Conservation (phyloP, 1,139 yeast genomes). For the Debaryomycetaceae sp. region DNA sequence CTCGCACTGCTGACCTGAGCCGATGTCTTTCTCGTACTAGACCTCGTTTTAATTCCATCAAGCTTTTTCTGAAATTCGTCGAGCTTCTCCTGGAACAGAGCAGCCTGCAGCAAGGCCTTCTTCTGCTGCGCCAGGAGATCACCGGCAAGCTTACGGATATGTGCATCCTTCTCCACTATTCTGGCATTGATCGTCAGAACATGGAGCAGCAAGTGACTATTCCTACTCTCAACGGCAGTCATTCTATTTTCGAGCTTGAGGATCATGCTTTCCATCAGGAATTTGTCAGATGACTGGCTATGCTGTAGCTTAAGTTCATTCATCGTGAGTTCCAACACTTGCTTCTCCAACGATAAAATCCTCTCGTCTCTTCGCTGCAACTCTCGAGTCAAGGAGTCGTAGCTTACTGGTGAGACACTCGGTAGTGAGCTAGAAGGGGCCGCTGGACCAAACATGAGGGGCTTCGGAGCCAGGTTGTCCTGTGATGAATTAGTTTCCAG, state of each 20-base stretch:
- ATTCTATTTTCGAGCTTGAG: slow-evolving; percentile 27
- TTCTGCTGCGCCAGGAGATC: slow-evolving; percentile 42
- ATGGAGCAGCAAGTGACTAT: slow-evolving; percentile 29
- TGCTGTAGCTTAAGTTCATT: slow-evolving; percentile 20
- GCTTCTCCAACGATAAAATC: slow-evolving; percentile 28
- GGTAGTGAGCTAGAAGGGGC: too few species aligned
- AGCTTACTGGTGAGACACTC: too few species aligned
- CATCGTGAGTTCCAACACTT: slow-evolving; percentile 27
- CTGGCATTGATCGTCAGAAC: slow-evolving; percentile 43
- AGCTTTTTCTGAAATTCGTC: slow-evolving; percentile 32
- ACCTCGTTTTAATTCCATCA: too few species aligned
- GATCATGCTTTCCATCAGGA: slow-evolving; percentile 27
- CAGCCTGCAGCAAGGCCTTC: slow-evolving; percentile 38
- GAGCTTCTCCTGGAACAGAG: slow-evolving; percentile 43
- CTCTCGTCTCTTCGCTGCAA: slow-evolving; percentile 23
- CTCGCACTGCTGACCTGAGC: too few species aligned
- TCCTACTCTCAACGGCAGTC: slow-evolving; percentile 29
- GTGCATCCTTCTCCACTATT: slow-evolving; percentile 47
- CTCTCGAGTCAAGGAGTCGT: slow-evolving; percentile 11
- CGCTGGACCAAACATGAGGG: too few species aligned
- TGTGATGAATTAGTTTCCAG: too few species aligned
- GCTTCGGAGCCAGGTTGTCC: too few species aligned
- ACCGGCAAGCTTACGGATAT: slow-evolving; percentile 45
- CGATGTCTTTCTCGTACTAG: too few species aligned
- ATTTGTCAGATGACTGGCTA: slow-evolving; percentile 39